Evolutionary conservation across 2,329 filamentous ascomycete genomes (phyloP), one percentile per base, ranked within the genome.

Genomic region (Botrytis sinoallii): DNA sequence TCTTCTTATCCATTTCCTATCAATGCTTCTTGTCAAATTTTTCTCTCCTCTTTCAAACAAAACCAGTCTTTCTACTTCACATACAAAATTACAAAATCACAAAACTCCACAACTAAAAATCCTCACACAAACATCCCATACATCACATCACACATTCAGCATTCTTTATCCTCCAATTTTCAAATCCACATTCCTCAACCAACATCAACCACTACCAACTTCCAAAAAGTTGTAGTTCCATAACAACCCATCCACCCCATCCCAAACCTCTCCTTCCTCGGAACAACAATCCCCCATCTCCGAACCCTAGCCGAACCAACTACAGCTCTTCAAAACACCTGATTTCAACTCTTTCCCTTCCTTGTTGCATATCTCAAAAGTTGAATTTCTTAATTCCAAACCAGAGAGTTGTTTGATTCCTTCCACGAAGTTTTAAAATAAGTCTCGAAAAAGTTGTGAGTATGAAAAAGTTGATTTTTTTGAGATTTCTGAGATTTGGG

Each of bases 101-200:
- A 14, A 42, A 12, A 4, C 4, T n/a, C 1, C 10, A 48, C 12
- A 12, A 48, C 22, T 25, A 25, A 25, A 52, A 25, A 14, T 25
- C 9, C 22, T 25, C 10, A 12, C 0, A 48, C 46, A 12, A 48
- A 10, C 22, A 48, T 25, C 4, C 0, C 9, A 12, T 1, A 20
- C 7, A 20, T 46, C 3, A 25, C 7, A 9, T 46, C 20, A 9
- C 44, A 46, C 7, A 4, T 52, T 14, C 22, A 25, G 10, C 46
- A 25, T 0, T 48, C 46, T 12, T 12, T 5, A 48, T 48, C 22
- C 9, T 5, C 10, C 22, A 48, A 25, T 1, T 12, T 5, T 5
- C 9, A 22, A 48, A 25, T 22, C 22, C 46, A 48, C 46, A 22
- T 12, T 48, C 9, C 22, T 4, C 46, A 52, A 52, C 46, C 10